Evolutionary conservation across 208 protist genomes (phyloP).

Genomic region (Wallacemonas sp.): DNA sequence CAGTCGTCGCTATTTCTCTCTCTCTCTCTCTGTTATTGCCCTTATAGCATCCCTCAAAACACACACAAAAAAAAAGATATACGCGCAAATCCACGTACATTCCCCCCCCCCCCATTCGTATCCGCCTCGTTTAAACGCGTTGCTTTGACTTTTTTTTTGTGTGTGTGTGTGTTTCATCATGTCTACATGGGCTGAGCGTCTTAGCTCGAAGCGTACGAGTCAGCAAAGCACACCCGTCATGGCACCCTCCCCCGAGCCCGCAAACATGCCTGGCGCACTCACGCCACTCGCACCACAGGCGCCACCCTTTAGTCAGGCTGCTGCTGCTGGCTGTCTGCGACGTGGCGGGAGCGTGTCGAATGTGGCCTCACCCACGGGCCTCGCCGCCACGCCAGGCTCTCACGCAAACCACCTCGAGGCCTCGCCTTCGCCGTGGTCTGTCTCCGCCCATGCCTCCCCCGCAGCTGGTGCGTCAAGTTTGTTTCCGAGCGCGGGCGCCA

Average conservation of each 20-base stretch:
- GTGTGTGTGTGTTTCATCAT: conserved; percentile 8
- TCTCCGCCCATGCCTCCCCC: background rate
- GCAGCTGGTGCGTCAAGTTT: conserved; percentile 9
- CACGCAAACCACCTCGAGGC: background rate
- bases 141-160: background rate
- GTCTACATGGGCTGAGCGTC: conserved; percentile 40
- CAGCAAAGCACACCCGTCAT: conserved; percentile 11
- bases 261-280: background rate
- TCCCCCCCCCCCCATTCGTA: background rate
- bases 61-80: background rate
- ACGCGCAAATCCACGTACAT: background rate
- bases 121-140: background rate
- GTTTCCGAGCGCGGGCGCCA: background rate
- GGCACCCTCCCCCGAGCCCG: background rate
- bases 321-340: no score
- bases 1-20: background rate
- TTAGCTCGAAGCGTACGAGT: conserved; percentile 16
- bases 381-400: no score
- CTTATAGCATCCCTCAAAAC: background rate
- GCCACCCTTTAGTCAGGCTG: no score
- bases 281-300: background rate
- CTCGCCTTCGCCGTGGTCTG: conserved; percentile 1
- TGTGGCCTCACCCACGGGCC: no score
- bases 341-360: no score
- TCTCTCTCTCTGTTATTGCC: conserved; percentile 2